Evolutionary conservation across 805 yeast genomes (phyloP), one percentile per base, ranked within the genome.

Genomic region (Saturnispora galanensis): DNA sequence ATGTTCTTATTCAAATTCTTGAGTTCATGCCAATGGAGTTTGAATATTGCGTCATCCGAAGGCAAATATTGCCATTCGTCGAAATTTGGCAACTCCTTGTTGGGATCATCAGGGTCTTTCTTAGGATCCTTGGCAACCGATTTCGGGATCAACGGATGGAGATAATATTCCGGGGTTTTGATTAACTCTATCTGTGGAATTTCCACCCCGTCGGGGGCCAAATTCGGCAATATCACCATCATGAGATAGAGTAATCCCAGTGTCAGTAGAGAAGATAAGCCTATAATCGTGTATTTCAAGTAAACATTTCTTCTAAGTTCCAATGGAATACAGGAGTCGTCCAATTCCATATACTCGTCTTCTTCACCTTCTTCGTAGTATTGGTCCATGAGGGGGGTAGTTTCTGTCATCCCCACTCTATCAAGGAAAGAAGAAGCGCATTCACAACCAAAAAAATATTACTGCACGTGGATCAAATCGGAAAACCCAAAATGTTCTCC

Each of bases 201-300:
- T 3, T 46, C 48, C 0, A 53, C 55, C 7, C 59, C 61, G 0
- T 58, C 60, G 3, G 69, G 69, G 3, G 61, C 64, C 18, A 57
- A 33, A 38, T 54, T 57, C 0, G 69, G 69, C 13, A 65, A 47
- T 37, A 54, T 51, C 0, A 64, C 45, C 9, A 63, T 30, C 31
- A 63, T 29, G 32, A 57, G 51, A 44, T 58, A 65, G 2, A 53
- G 26, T 30, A 44, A 18, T 4, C 40, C 35, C 12, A 60, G 17
- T 5, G 42, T 12, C 5, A 38, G 12, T 10, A 29, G 5, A 8
- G 33, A 9, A 8, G 26, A 18, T 0, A 67, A 59, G 1, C 57
- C 5, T 35, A 45, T 47, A 10, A 52, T 11, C 6, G 38, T 30
- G 43, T 47, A 46, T 38, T 40, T 52, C n/a, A 46, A 2, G 12